phyloP scores from a whole-genome alignment of 768 basidiomycete genomes.

The Hericium alpestre region DNA sequence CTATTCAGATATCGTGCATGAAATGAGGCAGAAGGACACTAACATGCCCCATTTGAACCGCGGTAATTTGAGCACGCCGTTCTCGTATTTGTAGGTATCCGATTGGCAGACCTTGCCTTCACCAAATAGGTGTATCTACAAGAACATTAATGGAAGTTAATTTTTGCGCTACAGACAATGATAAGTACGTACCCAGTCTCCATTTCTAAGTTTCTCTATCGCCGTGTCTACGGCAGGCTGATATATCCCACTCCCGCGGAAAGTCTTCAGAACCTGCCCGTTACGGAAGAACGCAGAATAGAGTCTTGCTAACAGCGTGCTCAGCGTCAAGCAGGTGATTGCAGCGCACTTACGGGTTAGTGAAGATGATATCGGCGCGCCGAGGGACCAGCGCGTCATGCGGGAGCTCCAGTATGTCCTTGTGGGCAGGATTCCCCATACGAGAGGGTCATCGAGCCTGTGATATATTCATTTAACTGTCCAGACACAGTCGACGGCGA shows the following conservation, averaged over 20 bases:
- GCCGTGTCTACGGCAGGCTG: constrained; percentile 82
- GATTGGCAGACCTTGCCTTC: constrained; percentile 86
- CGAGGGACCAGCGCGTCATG: constrained; percentile 81
- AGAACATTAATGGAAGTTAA: background rate
- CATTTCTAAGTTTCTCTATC: constrained; percentile 67
- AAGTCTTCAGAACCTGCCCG: constrained; percentile 88
- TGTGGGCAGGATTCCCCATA: constrained; percentile 79
- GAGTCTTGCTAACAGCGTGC: constrained; percentile 36
- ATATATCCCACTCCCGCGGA: constrained; percentile 81
- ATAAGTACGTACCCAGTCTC: constrained; percentile 64
- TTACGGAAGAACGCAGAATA: constrained; percentile 78
- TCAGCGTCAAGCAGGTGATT: constrained; percentile 15
- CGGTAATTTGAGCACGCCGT: constrained; percentile 41
- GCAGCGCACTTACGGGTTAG: constrained; percentile 58
- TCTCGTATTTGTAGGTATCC: constrained; percentile 30
- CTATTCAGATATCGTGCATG: background rate
- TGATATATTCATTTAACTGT: background rate
- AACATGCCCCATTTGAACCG: constrained; percentile 96
- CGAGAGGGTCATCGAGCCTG: constrained; percentile 74
- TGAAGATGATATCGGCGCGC: constrained; percentile 91
- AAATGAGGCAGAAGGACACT: constrained; percentile 25
- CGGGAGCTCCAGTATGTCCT: constrained; percentile 45
- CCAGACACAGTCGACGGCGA: background rate
- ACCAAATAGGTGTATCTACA: constrained; percentile 79
- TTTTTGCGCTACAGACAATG: background rate